Conservation (phyloP, 2,329 filamentous ascomycete species). For the Fusarium euwallaceae region DNA sequence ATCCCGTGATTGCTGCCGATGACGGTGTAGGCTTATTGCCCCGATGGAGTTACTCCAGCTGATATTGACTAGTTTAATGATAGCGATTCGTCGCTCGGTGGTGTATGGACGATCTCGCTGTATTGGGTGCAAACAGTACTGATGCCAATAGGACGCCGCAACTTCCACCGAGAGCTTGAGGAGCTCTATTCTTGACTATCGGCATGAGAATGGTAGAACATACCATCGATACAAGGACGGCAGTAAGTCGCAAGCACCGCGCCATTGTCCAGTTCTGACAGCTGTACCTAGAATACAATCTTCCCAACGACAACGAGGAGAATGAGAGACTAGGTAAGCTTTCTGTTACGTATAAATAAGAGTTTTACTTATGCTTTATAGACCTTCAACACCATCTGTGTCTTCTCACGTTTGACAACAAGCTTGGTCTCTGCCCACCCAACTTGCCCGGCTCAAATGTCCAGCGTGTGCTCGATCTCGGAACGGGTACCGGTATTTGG, state of each 20-base stretch:
- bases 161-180: neutral
- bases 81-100: neutral
- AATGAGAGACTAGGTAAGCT: neutral
- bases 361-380: neutral
- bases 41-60: neutral
- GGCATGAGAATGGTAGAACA: neutral
- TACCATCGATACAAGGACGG: neutral
- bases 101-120: neutral
- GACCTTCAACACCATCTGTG: conserved; percentile 43
- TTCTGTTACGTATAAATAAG: too few relatives aligned
- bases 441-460: neutral
- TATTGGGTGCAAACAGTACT: neutral
- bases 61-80: neutral
- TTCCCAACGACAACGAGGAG: neutral
- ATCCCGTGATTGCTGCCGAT: neutral
- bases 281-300: neutral
- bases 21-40: neutral
- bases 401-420: conserved; percentile 43
- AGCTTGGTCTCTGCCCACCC: conserved; percentile 37
- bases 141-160: neutral
- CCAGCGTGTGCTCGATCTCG: conserved; percentile 41
- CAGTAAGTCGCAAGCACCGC: neutral
- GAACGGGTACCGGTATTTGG: conserved; percentile 25
- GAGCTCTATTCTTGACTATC: neutral
- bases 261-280: neutral